Base-by-base conservation (phyloP, 2,329 filamentous ascomycete species). In the Alternaria tenuissima region DNA sequence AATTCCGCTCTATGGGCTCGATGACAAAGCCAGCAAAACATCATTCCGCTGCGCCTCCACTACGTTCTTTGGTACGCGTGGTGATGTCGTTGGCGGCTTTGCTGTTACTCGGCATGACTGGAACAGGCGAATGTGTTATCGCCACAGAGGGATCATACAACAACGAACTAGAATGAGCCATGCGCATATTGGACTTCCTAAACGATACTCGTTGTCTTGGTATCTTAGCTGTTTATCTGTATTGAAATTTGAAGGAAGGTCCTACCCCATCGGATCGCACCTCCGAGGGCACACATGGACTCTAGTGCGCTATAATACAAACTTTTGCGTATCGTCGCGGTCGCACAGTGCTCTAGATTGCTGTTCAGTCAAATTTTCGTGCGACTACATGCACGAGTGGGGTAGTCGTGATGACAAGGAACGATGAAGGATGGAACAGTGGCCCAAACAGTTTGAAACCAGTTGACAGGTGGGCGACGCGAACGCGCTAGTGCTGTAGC, bases 201-300 rank as follows among this genome's bases (percentile, higher is more conserved):
- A 22, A 42, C 3, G 22, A 20, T 24, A 48, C 52, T 16, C 12
- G 28, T 38, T 55, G 52, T 55, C 52, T 55, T 44, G 41, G 56
- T 36, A 36, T 11, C 12, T 53, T 34, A 3, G 22, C 16, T 41
- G 1, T 32, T 9, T 26, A 16, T n/a, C 42, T 42, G 18, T 24
- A n/a, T 20, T 48, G 43, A 18, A 48, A 55, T 28, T 47, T 52
- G 28, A 26, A 48, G 32, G 8, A 36, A 34, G 39, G 49, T 55
- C 41, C 42, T 48, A 18, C 51, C 36, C n/a, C 34, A 55, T 48
- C 34, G 12, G 43, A 30, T 48, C 41, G 22, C 43, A 20, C 14
- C 41, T 57, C 55, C 55, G 55, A 47, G 18, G 26, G 39, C 32
- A 46, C 22, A 48, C 24, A 32, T 53, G 42, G 26, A 42, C 39